A percentile compares a stretch with the other conserved stretches of the same genome.
These are phyloP conservation scores for Globisporangium cylindrosporum DNA, from an alignment of 352 stramenopile genomes.

Conservation along the genomic window DNA sequence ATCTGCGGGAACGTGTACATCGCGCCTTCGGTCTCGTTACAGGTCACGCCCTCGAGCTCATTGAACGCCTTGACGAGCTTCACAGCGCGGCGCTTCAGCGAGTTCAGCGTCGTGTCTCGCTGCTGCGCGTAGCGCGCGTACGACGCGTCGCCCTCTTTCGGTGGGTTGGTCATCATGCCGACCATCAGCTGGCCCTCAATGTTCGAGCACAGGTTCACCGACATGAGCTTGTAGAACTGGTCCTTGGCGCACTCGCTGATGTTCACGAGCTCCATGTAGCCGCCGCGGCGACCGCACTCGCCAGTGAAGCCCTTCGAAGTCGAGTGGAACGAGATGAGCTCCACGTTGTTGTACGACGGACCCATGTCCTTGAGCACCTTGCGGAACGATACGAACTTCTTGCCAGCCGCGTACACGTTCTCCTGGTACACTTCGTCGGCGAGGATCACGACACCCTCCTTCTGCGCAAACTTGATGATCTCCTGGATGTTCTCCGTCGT, in stretches of 20 bases:
- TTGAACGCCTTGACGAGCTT: slow-evolving; percentile 95
- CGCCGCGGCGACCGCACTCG: slow-evolving; percentile 96
- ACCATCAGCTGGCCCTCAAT: slow-evolving; percentile 97
- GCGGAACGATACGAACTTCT: slow-evolving; percentile 94
- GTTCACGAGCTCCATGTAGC: slow-evolving; percentile 97
- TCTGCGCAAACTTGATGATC: slow-evolving; percentile 95
- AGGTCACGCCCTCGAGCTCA: slow-evolving; percentile 95
- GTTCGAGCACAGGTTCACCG: slow-evolving; percentile 96
- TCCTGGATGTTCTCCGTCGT: slow-evolving; percentile 89
- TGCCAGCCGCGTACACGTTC: slow-evolving; percentile 95
- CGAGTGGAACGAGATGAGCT: slow-evolving; percentile 98
- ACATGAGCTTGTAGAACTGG: slow-evolving; percentile 99
- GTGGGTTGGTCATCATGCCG: slow-evolving; percentile 97
- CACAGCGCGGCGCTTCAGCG: slow-evolving; percentile 91
- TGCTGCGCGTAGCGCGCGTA: slow-evolving; percentile 92
- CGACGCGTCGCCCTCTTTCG: slow-evolving; percentile 86
- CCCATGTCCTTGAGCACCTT: slow-evolving; percentile 92
- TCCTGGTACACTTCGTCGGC: slow-evolving; percentile 99
- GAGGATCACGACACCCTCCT: slow-evolving; percentile 94
- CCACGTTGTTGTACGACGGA: slow-evolving; percentile 78
- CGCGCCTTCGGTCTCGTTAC: slow-evolving; percentile 95
- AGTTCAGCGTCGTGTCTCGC: slow-evolving; percentile 89
- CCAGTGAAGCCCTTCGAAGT: slow-evolving; percentile 98
- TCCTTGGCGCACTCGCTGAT: slow-evolving; percentile 90
- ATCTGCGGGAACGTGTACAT: slow-evolving; percentile 99